Evolutionary conservation across 805 yeast genomes (phyloP).

Genomic region (Wickerhamiella azyma): DNA sequence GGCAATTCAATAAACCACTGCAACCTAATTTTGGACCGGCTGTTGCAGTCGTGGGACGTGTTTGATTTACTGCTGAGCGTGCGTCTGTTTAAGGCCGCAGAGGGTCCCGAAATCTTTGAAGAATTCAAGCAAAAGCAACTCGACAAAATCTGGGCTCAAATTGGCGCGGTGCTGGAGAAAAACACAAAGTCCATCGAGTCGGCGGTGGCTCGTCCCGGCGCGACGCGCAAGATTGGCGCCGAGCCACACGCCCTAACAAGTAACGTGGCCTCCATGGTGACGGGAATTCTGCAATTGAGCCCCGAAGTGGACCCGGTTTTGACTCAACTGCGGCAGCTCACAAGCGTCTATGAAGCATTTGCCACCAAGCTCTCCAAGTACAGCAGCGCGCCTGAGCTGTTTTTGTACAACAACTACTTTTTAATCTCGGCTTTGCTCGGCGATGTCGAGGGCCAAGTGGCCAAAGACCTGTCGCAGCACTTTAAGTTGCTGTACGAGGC

Average conservation of each 20-base stretch:
- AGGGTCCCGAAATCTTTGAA: constrained; percentile 52
- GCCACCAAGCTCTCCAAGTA: constrained; percentile 52
- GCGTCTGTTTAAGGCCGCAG: constrained; percentile 29
- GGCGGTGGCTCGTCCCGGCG: constrained; percentile 29
- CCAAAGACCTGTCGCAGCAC: constrained; percentile 32
- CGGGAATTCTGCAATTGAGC: constrained; percentile 51
- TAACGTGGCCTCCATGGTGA: constrained; percentile 58
- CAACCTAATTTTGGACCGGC: constrained; percentile 32
- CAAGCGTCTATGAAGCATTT: constrained; percentile 68
- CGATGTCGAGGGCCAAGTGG: constrained; percentile 32
- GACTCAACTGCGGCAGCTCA: constrained; percentile 50
- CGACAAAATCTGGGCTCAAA: constrained; percentile 72
- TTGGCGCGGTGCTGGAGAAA: constrained; percentile 60
- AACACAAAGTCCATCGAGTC: constrained; percentile 62
- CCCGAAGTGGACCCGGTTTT: constrained; percentile 52
- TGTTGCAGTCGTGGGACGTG: constrained; percentile 37
- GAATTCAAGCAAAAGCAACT: constrained; percentile 54
- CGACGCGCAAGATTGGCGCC: constrained; percentile 1
- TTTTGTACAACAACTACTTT: constrained; percentile 60
- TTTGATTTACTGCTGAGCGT: constrained; percentile 69
- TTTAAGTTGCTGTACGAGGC: constrained; percentile 35
- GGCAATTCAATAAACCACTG: constrained; percentile 40
- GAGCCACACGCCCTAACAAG: constrained; percentile 58
- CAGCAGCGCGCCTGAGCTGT: constrained; percentile 42
- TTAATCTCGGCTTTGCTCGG: constrained; percentile 44